Evolutionary conservation across 345 rosid genomes (phyloP).

Genomic region (Moringa oleifera): DNA sequence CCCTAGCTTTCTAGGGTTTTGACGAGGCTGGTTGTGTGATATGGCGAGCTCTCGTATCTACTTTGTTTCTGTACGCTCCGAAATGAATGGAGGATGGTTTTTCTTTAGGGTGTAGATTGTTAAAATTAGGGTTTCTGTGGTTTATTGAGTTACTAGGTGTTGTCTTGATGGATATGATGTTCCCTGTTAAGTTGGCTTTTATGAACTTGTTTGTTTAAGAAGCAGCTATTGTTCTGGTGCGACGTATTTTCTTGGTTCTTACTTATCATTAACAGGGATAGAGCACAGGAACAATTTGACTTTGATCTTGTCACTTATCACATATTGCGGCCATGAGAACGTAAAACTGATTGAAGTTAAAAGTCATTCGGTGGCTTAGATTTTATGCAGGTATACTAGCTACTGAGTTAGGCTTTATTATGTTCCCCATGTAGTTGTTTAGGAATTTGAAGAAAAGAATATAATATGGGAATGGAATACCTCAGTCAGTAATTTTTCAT

Average conservation of each 20-base stretch:
- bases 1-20: slow-evolving; percentile 28
- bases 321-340: too few species aligned
- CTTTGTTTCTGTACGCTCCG: too few species aligned
- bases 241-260: too few species aligned
- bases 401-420: too few species aligned
- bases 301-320: too few species aligned
- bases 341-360: too few species aligned
- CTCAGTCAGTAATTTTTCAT: too few species aligned
- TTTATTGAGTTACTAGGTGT: neutral
- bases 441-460: neutral
- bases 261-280: too few species aligned
- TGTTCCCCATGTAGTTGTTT: neutral
- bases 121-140: neutral
- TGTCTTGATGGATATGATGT: neutral
- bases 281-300: too few species aligned
- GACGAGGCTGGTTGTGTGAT: neutral
- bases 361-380: too few species aligned
- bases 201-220: neutral
- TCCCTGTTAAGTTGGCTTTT: neutral
- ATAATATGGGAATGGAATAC: neutral
- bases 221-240: too few species aligned
- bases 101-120: neutral
- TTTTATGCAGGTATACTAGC: too few species aligned
- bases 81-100: neutral
- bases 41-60: neutral